These are phyloP conservation scores for Rosa rugosa DNA, from an alignment of 306 rosid genomes.

Conservation along the genomic window DNA sequence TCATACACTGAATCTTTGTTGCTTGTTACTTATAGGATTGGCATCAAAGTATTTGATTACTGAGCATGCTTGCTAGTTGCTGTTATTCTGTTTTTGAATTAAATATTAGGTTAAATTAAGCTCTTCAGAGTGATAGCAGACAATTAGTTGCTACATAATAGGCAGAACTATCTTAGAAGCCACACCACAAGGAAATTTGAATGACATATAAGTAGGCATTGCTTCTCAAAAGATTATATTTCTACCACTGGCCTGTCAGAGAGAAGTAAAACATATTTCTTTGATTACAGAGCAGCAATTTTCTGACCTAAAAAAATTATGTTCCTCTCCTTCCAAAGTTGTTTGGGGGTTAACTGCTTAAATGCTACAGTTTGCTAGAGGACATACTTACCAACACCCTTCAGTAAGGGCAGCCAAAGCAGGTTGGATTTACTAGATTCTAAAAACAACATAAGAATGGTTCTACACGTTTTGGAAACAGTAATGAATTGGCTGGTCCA, in stretches of 20 bases:
- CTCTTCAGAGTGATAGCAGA: not conserved
- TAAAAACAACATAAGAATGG: not conserved
- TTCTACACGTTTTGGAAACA: not conserved
- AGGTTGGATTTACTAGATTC: not conserved
- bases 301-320: not conserved
- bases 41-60: not conserved
- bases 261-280: not conserved
- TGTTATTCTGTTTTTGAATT: not conserved
- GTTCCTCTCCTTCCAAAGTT: not conserved
- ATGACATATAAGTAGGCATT: not conserved
- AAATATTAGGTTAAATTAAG: constrained; percentile 1
- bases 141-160: not conserved
- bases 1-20: constrained; percentile 6
- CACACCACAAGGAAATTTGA: not conserved
- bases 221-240: not conserved
- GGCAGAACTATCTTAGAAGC: not conserved
- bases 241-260: not conserved
- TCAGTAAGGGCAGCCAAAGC: not conserved
- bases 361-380: not conserved
- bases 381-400: not conserved
- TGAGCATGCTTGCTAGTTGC: not conserved
- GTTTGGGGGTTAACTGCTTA: constrained; percentile 1
- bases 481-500: not conserved
- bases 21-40: constrained; percentile 6
- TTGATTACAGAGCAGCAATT: not conserved